Conservation (phyloP, 768 basidiomycete species). For the Hemileccinum impolitum region DNA sequence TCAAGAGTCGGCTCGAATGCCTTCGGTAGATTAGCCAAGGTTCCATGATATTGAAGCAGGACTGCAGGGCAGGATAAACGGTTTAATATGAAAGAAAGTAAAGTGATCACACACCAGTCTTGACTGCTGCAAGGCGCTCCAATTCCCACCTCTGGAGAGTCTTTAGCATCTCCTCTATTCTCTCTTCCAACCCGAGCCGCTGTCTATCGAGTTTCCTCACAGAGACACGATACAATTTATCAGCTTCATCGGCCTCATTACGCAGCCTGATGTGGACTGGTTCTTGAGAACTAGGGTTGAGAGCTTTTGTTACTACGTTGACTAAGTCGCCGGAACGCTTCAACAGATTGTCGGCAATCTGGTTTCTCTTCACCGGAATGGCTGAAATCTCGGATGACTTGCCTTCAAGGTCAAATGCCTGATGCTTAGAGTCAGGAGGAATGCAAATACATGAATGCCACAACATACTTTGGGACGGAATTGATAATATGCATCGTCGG, state of each 20-base stretch:
- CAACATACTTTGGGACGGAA: constrained; percentile 70
- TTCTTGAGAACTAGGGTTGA: constrained; percentile 50
- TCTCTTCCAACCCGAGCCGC: constrained; percentile 81
- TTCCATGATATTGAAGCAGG: constrained; percentile 83
- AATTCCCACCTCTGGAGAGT: constrained; percentile 80
- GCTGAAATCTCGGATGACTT: constrained; percentile 23
- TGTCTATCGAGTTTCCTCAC: constrained; percentile 83
- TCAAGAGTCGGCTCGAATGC: constrained; percentile 62
- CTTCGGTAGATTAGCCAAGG: constrained; percentile 68
- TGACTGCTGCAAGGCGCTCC: constrained; percentile 79
- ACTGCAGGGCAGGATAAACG: constrained; percentile 40
- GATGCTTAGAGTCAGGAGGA: constrained; percentile 18
- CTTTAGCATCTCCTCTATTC: constrained; percentile 80
- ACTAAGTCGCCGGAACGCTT: constrained; percentile 70
- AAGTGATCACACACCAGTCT: constrained; percentile 56
- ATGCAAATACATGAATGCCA: constrained; percentile 9
- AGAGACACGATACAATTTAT: constrained; percentile 72
- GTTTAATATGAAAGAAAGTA: not conserved
- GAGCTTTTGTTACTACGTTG: constrained; percentile 69
- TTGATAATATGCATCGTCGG: constrained; percentile 80
- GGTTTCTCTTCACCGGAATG: constrained; percentile 27
- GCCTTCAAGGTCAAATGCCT: constrained; percentile 31
- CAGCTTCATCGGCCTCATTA: constrained; percentile 77
- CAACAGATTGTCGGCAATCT: constrained; percentile 53
- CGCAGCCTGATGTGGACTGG: constrained; percentile 69